phyloP scores from a whole-genome alignment of 257 asterid genomes.

The Striga asiatica region DNA sequence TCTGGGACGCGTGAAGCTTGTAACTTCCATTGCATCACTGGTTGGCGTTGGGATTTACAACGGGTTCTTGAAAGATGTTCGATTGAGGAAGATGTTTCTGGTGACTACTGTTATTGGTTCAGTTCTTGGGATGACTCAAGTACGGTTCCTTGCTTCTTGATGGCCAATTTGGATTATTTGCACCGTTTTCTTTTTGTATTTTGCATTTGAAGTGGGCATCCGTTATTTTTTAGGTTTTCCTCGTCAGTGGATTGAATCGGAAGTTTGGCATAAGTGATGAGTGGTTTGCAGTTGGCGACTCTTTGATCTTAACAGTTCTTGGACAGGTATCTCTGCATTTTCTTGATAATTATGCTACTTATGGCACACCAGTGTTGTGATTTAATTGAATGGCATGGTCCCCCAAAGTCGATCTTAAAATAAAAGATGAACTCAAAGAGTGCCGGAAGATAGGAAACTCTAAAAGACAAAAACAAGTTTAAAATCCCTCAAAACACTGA shows the following conservation, averaged over 20 bases:
- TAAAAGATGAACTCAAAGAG: too few relatives aligned
- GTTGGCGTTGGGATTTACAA: slow-evolving; percentile 87
- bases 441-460: too few relatives aligned
- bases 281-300: slow-evolving; percentile 97
- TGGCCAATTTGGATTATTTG: slow-evolving; percentile 1
- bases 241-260: slow-evolving; percentile 80
- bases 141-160: slow-evolving; percentile 13
- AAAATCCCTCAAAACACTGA: too few relatives aligned
- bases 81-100: slow-evolving; percentile 69
- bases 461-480: too few relatives aligned
- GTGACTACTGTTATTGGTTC: slow-evolving; percentile 65
- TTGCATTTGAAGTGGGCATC: slow-evolving; percentile 15
- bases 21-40: slow-evolving; percentile 86
- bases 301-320: slow-evolving; percentile 84
- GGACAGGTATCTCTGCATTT: slow-evolving; percentile 51
- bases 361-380: too few relatives aligned
- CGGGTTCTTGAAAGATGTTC: slow-evolving; percentile 71
- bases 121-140: slow-evolving; percentile 92
- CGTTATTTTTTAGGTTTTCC: slow-evolving; percentile 49
- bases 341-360: too few relatives aligned
- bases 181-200: neutral
- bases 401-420: too few relatives aligned
- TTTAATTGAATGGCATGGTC: too few relatives aligned
- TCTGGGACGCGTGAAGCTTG: slow-evolving; percentile 94
- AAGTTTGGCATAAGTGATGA: slow-evolving; percentile 74